These are phyloP conservation scores for Phytophthora cryptogea DNA, from an alignment of 352 stramenopile species.

Conservation along the genomic window DNA sequence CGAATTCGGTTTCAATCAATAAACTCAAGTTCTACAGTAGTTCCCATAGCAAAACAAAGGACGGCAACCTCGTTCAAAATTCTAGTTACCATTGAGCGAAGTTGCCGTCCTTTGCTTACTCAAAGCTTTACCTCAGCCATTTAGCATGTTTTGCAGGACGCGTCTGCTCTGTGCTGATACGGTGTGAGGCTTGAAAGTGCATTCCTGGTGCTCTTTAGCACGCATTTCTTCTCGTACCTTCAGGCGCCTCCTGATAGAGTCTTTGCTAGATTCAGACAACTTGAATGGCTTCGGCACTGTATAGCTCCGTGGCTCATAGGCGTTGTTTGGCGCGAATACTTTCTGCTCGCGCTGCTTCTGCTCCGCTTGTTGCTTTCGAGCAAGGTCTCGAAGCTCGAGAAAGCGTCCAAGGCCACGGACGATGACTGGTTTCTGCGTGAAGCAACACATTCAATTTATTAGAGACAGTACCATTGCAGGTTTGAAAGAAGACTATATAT, in stretches of 20 bases:
- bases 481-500: neutral
- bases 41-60: too few species aligned
- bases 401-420: constrained; percentile 80
- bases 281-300: constrained; percentile 81
- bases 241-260: constrained; percentile 48
- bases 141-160: constrained; percentile 54
- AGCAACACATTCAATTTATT: neutral
- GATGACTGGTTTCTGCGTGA: constrained; percentile 55
- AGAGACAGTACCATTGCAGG: neutral
- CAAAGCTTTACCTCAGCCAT: constrained; percentile 22
- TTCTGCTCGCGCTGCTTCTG: constrained; percentile 66
- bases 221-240: constrained; percentile 55
- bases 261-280: constrained; percentile 62
- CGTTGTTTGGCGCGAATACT: constrained; percentile 55
- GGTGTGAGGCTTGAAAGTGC: constrained; percentile 62
- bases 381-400: constrained; percentile 73
- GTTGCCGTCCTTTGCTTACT: too few species aligned
- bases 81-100: too few species aligned
- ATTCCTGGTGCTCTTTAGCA: constrained; percentile 57
- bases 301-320: constrained; percentile 74
- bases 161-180: constrained; percentile 60
- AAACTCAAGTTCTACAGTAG: neutral
- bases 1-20: constrained; percentile 5
- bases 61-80: too few species aligned
- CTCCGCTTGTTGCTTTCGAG: constrained; percentile 69